phyloP scores from a whole-genome alignment of 352 stramenopile species.

The Thraustochytrium striatum region DNA sequence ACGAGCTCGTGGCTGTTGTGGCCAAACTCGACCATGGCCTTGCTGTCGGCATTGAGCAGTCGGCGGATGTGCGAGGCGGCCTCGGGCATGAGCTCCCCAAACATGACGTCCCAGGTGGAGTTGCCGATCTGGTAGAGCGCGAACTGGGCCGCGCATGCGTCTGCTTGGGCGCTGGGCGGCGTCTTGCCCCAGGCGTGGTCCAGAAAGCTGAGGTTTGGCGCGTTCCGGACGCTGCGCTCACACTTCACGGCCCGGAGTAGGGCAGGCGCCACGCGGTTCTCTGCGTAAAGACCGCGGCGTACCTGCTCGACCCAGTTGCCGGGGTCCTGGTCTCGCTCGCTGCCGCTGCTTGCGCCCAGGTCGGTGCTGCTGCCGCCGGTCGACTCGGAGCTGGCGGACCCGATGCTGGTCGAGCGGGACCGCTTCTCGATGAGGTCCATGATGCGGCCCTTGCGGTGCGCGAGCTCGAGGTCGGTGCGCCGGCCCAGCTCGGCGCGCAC shows the following conservation, averaged over 20 bases:
- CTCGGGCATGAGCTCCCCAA: conserved; percentile 52
- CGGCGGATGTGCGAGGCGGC: conserved; percentile 37
- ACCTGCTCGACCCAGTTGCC: neutral
- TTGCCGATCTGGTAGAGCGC: conserved; percentile 52
- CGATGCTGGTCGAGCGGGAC: neutral
- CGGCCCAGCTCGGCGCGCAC: conserved; percentile 49
- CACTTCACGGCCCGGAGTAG: neutral
- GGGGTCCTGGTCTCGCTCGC: neutral
- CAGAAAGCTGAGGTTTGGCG: conserved; percentile 48
- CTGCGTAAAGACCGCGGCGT: neutral
- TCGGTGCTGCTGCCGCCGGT: neutral
- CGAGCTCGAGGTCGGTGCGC: conserved; percentile 48
- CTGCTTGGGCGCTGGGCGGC: conserved; percentile 35
- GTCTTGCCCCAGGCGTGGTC: conserved; percentile 54
- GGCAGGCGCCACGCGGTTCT: conserved; percentile 10
- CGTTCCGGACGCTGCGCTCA: too few relatives aligned
- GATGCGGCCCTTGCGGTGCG: conserved; percentile 52
- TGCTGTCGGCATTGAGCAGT: conserved; percentile 6
- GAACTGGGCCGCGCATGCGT: conserved; percentile 41
- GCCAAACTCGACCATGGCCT: conserved; percentile 48
- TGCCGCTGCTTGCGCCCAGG: neutral
- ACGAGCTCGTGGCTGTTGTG: conserved; percentile 53
- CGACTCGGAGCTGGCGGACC: too few relatives aligned
- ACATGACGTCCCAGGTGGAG: conserved; percentile 49
- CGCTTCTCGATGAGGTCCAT: conserved; percentile 50